Evolutionary conservation across 441 rosid species (phyloP).

Genomic region (Eruca vesicaria): DNA sequence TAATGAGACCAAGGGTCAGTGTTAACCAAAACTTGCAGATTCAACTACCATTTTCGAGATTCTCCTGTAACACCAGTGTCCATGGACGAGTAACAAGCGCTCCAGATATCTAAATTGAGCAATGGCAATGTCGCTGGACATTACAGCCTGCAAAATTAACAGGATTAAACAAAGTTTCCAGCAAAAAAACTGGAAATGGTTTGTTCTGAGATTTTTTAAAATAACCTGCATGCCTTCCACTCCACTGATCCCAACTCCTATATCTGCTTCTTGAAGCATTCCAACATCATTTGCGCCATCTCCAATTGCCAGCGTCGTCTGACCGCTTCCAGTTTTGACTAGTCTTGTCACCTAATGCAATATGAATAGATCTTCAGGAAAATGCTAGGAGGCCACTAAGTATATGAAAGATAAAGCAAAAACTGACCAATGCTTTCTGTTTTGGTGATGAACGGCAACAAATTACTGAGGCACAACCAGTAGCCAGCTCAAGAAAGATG

Average conservation of each 20-base stretch:
- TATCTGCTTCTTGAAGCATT: constrained; percentile 84
- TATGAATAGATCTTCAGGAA: constrained; percentile 10
- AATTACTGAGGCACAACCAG: constrained; percentile 92
- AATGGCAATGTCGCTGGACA: constrained; percentile 76
- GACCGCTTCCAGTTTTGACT: constrained; percentile 57
- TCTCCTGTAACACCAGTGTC: constrained; percentile 81
- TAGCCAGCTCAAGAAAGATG: constrained; percentile 76
- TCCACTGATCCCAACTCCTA: constrained; percentile 75
- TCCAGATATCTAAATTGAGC: constrained; percentile 72
- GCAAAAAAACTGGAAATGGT: background rate
- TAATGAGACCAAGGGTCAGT: background rate
- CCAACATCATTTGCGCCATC: constrained; percentile 86
- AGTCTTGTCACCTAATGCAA: constrained; percentile 61
- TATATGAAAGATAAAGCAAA: constrained; percentile 1
- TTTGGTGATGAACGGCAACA: constrained; percentile 99
- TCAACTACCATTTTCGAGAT: constrained; percentile 60
- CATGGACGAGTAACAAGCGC: constrained; percentile 75
- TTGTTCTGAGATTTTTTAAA: constrained; percentile 14
- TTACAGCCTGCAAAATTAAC: constrained; percentile 56
- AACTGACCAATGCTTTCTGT: constrained; percentile 93
- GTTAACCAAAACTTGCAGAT: background rate
- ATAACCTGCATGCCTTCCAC: constrained; percentile 93
- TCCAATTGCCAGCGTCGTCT: constrained; percentile 67
- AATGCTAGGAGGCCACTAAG: background rate
- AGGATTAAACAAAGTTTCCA: background rate